Percentiles rank a stretch among this genome's conserved stretches.
Evolutionary conservation across 768 basidiomycete genomes (phyloP).

Genomic region (Suillus weaverae): DNA sequence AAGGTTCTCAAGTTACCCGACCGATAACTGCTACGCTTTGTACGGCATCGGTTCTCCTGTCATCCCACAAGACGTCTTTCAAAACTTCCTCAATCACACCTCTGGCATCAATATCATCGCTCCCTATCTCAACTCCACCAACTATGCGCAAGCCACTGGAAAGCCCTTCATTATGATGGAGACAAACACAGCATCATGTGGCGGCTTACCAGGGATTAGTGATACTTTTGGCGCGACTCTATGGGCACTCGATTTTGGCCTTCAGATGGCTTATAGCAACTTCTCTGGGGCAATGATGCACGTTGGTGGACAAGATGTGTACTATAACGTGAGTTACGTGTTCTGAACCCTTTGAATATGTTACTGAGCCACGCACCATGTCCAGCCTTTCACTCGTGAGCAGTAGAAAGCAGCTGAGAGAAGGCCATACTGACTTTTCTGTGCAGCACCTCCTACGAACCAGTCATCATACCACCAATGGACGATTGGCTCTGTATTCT

Average conservation of each 20-base stretch:
- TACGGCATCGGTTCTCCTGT: conserved; percentile 22
- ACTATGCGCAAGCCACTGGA: conserved; percentile 29
- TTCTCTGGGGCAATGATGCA: conserved; percentile 49
- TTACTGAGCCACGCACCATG: background rate
- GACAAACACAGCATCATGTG: conserved; percentile 54
- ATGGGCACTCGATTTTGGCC: conserved; percentile 51
- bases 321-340: conserved; percentile 48
- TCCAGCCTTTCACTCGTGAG: conserved; percentile 50
- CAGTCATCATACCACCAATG: conserved; percentile 35
- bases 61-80: conserved; percentile 40
- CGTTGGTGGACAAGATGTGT: conserved; percentile 47
- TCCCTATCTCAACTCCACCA: conserved; percentile 38
- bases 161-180: conserved; percentile 54
- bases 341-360: background rate
- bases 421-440: background rate
- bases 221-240: conserved; percentile 51
- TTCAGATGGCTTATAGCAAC: conserved; percentile 50
- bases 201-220: conserved; percentile 53
- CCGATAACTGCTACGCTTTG: conserved; percentile 33
- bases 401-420: background rate
- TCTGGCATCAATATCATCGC: conserved; percentile 33
- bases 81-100: conserved; percentile 46
- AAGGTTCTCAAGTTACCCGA: conserved; percentile 36
- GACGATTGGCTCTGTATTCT: conserved; percentile 43
- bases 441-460: conserved; percentile 43